phyloP scores from a whole-genome alignment of 2,329 filamentous ascomycete species.

The Xenosphaeropsis pyriputrescens region DNA sequence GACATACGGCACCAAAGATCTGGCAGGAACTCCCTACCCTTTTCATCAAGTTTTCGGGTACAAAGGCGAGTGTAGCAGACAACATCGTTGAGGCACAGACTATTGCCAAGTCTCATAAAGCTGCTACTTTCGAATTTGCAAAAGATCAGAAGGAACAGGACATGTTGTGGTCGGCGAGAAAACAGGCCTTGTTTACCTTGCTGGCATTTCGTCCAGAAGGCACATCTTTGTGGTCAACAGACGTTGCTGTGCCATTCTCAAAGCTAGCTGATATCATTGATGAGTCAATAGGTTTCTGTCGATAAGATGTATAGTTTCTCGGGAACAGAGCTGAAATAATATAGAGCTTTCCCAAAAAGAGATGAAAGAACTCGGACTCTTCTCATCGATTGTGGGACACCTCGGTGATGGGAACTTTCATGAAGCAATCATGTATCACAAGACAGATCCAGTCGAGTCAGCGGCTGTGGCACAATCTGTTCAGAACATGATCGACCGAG shows the following conservation, averaged over 20 bases:
- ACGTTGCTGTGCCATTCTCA: constrained; percentile 71
- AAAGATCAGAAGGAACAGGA: constrained; percentile 55
- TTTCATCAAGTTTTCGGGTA: constrained; percentile 79
- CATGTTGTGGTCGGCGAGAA: constrained; percentile 66
- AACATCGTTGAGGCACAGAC: constrained; percentile 55
- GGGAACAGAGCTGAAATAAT: too few relatives aligned
- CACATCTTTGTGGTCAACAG: constrained; percentile 70
- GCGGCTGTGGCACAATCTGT: constrained; percentile 69
- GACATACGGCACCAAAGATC: constrained; percentile 49
- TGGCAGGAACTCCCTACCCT: constrained; percentile 68
- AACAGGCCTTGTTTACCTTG: constrained; percentile 76
- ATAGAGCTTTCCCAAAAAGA: constrained; percentile 68
- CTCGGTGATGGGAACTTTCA: constrained; percentile 94
- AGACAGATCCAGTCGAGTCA: constrained; percentile 50
- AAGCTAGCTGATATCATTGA: constrained; percentile 57
- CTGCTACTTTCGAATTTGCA: constrained; percentile 62
- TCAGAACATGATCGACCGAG: constrained; percentile 80
- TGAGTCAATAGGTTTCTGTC: too few relatives aligned
- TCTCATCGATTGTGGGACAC: constrained; percentile 78
- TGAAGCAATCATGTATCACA: constrained; percentile 79
- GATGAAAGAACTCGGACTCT: constrained; percentile 72
- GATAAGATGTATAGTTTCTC: too few relatives aligned
- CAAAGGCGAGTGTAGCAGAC: constrained; percentile 61
- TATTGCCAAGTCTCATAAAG: constrained; percentile 50
- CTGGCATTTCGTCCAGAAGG: constrained; percentile 50